Evolutionary conservation across 2,329 filamentous ascomycete species (phyloP), one percentile per base, ranked within the genome.

Genomic region (Alternaria conjuncta): DNA sequence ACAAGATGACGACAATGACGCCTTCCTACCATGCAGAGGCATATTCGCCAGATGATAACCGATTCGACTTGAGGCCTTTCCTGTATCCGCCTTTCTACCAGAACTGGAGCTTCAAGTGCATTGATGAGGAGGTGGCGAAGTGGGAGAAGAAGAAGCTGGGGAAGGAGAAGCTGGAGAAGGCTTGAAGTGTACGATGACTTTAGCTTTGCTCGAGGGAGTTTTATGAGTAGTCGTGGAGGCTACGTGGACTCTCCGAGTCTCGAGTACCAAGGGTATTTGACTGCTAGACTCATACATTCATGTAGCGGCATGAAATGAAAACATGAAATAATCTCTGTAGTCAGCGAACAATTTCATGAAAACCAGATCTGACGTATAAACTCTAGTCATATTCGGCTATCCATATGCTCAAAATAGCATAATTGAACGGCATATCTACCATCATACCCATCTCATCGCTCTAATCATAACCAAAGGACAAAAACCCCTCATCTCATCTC

Each of bases 21-120:
- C 74, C 75, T 0, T 58, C 64, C 2, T 68, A 74, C 51, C 75
- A 78, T 45, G 71, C 79, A 84, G 67, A 79, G 84, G 57, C 79
- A 13, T 89, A 90, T 68, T 83, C 78, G 41, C 83, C 84, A 0
- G 86, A 88, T 46, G 86, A 88, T 58, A 89, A 90, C 67, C 78
- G 88, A 5, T 88, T 84, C 65, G 88, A 90, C 79, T 57, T 79
- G 4, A 58, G 75, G 18, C 74, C 75, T 3, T 76, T 77, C 15
- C 55, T 74, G 41, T 89, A 86, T 55, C 85, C 84, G 18, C 60
- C 69, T 3, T 76, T 79, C 23, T 79, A 71, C 44, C 65, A 72
- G 21, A 68, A 66, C 18, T 81, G 78, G 75, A 72, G 69, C 30
- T 82, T 76, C 54, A 81, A 78, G 70, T 79, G 75, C 67, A 80